These are phyloP conservation scores for Globisporangium splendens DNA, from an alignment of 352 stramenopile species.

Conservation along the genomic window DNA sequence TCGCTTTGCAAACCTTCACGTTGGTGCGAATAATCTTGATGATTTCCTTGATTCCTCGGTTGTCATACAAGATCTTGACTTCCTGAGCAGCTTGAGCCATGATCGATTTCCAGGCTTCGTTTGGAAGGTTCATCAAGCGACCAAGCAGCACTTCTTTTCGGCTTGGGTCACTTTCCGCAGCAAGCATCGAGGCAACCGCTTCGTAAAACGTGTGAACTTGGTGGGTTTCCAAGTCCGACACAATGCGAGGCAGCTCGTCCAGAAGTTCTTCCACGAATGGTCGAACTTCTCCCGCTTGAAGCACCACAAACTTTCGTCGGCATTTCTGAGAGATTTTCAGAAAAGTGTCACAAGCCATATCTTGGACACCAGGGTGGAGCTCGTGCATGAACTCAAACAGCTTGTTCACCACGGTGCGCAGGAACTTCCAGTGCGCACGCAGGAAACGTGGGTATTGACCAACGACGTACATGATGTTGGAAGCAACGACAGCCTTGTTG, in stretches of 20 bases:
- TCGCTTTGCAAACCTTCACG: constrained; percentile 93
- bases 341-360: constrained; percentile 99
- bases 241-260: constrained; percentile 92
- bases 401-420: constrained; percentile 99
- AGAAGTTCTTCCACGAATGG: constrained; percentile 98
- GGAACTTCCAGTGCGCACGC: constrained; percentile 99
- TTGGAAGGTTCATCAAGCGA: constrained; percentile 96
- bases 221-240: constrained; percentile 97
- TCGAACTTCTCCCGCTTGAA: constrained; percentile 90
- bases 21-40: constrained; percentile 99
- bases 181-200: constrained; percentile 91
- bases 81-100: constrained; percentile 76
- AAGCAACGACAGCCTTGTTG: constrained; percentile 99
- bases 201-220: constrained; percentile 99
- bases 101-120: constrained; percentile 88
- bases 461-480: constrained; percentile 99
- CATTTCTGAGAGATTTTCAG: constrained; percentile 99
- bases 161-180: constrained; percentile 66
- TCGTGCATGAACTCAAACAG: constrained; percentile 99
- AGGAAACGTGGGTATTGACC: constrained; percentile 99
- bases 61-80: constrained; percentile 78
- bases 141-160: constrained; percentile 90
- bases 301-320: constrained; percentile 96
- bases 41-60: constrained; percentile 86
- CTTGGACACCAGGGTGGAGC: constrained; percentile 98